A percentile compares a stretch with the other conserved stretches of the same genome.
Evolutionary conservation across 331 rosid genomes (phyloP).

Genomic region (Telfairia occidentalis): DNA sequence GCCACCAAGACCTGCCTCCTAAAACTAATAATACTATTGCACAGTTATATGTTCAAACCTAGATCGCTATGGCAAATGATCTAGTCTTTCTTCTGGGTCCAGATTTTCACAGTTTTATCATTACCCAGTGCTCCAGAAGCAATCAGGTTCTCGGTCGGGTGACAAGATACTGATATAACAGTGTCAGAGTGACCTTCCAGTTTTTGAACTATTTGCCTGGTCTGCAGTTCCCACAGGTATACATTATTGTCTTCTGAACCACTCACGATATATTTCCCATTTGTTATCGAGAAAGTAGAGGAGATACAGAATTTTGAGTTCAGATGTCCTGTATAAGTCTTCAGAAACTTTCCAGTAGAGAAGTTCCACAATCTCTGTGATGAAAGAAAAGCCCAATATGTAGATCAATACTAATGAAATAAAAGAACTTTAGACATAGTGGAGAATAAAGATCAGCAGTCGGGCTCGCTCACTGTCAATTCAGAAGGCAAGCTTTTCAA

Average conservation of each 20-base stretch:
- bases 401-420: background rate
- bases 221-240: constrained; percentile 82
- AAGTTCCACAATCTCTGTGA: constrained; percentile 87
- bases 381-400: constrained; percentile 2
- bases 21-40: background rate
- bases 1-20: background rate
- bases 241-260: constrained; percentile 81
- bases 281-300: constrained; percentile 61
- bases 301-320: constrained; percentile 79
- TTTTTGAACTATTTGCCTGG: constrained; percentile 64
- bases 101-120: constrained; percentile 82
- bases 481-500: background rate
- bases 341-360: constrained; percentile 69
- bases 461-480: background rate
- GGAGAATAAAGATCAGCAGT: background rate
- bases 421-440: background rate
- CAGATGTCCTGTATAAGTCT: constrained; percentile 66
- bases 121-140: constrained; percentile 89
- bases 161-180: constrained; percentile 77
- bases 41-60: constrained; percentile 6
- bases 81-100: constrained; percentile 59
- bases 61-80: background rate
- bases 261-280: constrained; percentile 71
- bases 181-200: constrained; percentile 88
- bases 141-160: constrained; percentile 73